phyloP scores from a whole-genome alignment of 805 yeast species.

The Sungouiozyma ichnusensis region DNA sequence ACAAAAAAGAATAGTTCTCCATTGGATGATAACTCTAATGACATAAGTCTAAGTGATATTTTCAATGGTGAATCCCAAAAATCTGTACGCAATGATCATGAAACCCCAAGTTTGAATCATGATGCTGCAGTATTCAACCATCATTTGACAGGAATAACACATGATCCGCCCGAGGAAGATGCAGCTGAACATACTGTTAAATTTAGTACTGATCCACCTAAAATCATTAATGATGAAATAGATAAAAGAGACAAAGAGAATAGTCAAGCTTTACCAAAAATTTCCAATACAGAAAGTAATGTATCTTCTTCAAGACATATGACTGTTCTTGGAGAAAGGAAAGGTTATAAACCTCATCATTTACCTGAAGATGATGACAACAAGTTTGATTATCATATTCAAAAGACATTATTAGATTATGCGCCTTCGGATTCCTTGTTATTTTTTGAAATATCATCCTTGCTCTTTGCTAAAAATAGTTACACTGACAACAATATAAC shows the following conservation, averaged over 20 bases:
- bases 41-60: constrained; percentile 21
- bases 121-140: neutral
- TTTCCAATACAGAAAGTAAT: neutral
- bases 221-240: constrained; percentile 12
- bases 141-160: neutral
- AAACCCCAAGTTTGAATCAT: neutral
- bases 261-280: neutral
- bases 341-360: neutral
- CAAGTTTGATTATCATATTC: neutral
- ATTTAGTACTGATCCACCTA: constrained; percentile 20
- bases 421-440: constrained; percentile 1
- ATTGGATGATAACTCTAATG: constrained; percentile 5
- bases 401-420: neutral
- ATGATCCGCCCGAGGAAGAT: neutral
- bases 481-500: neutral
- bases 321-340: neutral
- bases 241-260: neutral
- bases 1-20: constrained; percentile 6
- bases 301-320: neutral
- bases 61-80: constrained; percentile 7
- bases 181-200: constrained; percentile 19
- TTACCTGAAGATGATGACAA: neutral
- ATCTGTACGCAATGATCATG: neutral
- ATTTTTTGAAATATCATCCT: neutral
- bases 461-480: no score